These are phyloP conservation scores for Fusarium beomiforme DNA, from an alignment of 2,329 filamentous ascomycete genomes.

Conservation along the genomic window DNA sequence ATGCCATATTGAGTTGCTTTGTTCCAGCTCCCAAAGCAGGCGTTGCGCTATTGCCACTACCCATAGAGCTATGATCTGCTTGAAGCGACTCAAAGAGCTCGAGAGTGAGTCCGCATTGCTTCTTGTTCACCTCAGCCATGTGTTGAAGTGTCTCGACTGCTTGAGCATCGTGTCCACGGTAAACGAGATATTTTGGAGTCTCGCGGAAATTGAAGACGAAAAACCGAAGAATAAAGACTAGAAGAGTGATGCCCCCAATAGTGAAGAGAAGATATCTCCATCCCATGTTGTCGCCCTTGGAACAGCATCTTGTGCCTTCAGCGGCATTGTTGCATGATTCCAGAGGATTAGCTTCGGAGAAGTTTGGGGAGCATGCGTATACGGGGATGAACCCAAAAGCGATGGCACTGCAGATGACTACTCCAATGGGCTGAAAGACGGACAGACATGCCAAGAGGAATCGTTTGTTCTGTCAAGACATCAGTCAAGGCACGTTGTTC, in stretches of 20 bases:
- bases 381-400: constrained; percentile 64
- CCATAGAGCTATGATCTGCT: constrained; percentile 34
- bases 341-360: constrained; percentile 53
- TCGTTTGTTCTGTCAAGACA: constrained; percentile 49
- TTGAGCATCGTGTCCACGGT: constrained; percentile 55
- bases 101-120: constrained; percentile 48
- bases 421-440: constrained; percentile 65
- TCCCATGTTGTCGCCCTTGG: constrained; percentile 57
- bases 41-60: constrained; percentile 26
- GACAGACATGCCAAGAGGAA: constrained; percentile 63
- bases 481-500: fast-evolving
- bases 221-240: constrained; percentile 56
- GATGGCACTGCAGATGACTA: constrained; percentile 60
- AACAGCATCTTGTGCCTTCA: constrained; percentile 47
- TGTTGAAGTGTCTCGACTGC: constrained; percentile 59
- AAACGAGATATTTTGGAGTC: constrained; percentile 58
- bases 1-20: constrained; percentile 23
- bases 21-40: constrained; percentile 25
- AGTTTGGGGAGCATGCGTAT: constrained; percentile 62
- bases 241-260: constrained; percentile 55
- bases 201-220: constrained; percentile 59
- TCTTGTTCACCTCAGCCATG: constrained; percentile 54
- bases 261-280: constrained; percentile 60
- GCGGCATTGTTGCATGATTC: constrained; percentile 54
- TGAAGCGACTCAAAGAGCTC: constrained; percentile 49